Evolutionary conservation across 2,329 filamentous ascomycete species (phyloP).

Genomic region (Diaporthe helianthi): DNA sequence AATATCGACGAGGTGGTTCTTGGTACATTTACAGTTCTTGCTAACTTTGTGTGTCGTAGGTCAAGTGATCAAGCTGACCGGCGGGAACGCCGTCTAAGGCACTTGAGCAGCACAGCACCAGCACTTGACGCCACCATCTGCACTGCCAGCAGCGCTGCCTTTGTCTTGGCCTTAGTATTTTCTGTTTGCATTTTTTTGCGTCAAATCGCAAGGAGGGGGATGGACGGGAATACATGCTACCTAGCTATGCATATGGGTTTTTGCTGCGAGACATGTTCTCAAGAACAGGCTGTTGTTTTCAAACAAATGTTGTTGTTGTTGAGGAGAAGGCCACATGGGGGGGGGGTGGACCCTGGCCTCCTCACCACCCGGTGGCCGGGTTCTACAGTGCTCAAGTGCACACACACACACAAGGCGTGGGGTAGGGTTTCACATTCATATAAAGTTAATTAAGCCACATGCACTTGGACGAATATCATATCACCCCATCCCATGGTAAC

Average conservation of each 20-base stretch:
- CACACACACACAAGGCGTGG: slow-evolving; percentile 1
- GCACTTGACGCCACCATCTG: slow-evolving; percentile 29
- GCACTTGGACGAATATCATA: neutral
- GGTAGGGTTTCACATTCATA: slow-evolving; percentile 15
- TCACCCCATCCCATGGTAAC: neutral
- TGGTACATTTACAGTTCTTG: slow-evolving; percentile 26
- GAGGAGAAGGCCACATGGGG: neutral
- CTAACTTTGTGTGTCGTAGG: slow-evolving; percentile 38
- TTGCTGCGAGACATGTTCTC: neutral
- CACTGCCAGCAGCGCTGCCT: slow-evolving; percentile 24
- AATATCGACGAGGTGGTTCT: no score
- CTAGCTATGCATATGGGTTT: neutral
- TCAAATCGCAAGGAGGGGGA: neutral
- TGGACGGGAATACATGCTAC: no score
- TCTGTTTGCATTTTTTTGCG: slow-evolving; percentile 1
- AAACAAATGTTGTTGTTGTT: no score
- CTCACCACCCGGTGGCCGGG: neutral
- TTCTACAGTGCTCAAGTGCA: slow-evolving; percentile 1
- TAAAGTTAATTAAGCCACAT: slow-evolving; percentile 24
- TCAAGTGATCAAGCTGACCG: slow-evolving; percentile 50
- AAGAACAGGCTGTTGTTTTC: neutral
- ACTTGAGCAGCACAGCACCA: no score
- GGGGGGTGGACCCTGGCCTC: no score
- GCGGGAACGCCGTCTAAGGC: slow-evolving; percentile 43
- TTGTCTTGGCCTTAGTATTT: slow-evolving; percentile 5